Evolutionary conservation across 345 rosid species (phyloP), one percentile per base, ranked within the genome.

Genomic region (Draba incana): DNA sequence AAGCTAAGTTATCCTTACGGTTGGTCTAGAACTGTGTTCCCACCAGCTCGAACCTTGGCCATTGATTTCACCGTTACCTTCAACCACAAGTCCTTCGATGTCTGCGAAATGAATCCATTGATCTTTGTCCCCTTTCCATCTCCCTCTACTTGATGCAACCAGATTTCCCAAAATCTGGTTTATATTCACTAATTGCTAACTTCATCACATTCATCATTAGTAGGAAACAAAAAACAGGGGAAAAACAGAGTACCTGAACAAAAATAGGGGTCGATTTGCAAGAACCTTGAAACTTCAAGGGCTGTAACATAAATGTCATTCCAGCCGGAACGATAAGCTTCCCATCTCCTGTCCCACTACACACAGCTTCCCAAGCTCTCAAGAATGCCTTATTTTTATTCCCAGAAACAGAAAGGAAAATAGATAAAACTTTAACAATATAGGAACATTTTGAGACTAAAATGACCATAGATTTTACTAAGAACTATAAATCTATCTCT

Each of bases 31-130:
- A 14, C 56, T 25, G 77, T 72, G 27, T 30, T 47, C 52, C 88
- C 87, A 83, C 87, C 83, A 83, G 13, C 25, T 49, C 4, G 69
- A 46, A 20, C 87, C 87, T 6, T 68, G 82, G 11, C 84, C 87
- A 20, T 81, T 65, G 13, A 84, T 68, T 15, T 13, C 23, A 5
- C 88, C 82, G 2, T 33, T 2, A 16, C 80, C 83, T 42, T 67
- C 62, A 16, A 84, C 31, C 10, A 46, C 57, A 28, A 84, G 70
- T 25, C 78, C 78, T 13, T 30, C 49, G 2, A 81, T 66, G 27
- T 66, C 64, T 2, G 58, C 15, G 24, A 79, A 81, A 6, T 44
- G 37, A 37, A 83, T 53, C 84, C 83, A 82, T 56, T 68, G 63
- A 10, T 37, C 51, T 27, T 20, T 59, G 44, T 67, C 65, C 0